A percentile compares a stretch with the other conserved stretches of the same genome.
Evolutionary conservation across 345 rosid species (phyloP).

Genomic region (Odontarrhena argentea): DNA sequence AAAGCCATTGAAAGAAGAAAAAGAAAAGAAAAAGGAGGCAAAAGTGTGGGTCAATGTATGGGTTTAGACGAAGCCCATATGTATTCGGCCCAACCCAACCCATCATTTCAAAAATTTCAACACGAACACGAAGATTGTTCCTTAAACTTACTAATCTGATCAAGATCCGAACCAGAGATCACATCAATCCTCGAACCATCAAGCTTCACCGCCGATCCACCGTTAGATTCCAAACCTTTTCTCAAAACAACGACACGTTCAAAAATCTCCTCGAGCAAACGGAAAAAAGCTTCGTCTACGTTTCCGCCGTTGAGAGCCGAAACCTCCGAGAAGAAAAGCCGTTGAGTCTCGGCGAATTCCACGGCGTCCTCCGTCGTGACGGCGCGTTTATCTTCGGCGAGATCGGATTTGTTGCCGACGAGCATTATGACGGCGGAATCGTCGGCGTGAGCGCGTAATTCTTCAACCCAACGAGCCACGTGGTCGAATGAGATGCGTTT

Average conservation of each 20-base stretch:
- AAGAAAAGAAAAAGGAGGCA: background rate
- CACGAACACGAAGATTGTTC: constrained; percentile 62
- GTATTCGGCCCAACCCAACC: constrained; percentile 3
- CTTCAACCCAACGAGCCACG: constrained; percentile 75
- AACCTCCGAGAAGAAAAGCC: constrained; percentile 75
- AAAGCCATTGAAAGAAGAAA: too few relatives aligned
- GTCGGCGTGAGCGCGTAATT: constrained; percentile 80
- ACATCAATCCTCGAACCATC: constrained; percentile 70
- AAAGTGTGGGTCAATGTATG: background rate
- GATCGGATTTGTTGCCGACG: constrained; percentile 83
- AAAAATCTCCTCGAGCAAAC: constrained; percentile 63
- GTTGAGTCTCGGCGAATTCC: constrained; percentile 78
- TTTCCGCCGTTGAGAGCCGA: constrained; percentile 81
- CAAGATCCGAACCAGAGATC: constrained; percentile 59
- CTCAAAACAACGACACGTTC: constrained; percentile 48
- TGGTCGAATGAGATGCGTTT: constrained; percentile 67
- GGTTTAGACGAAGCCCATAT: background rate
- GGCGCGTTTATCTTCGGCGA: constrained; percentile 56
- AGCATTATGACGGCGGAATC: constrained; percentile 69
- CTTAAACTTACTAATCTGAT: constrained; percentile 53
- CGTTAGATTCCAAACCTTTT: constrained; percentile 51
- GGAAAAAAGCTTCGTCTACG: constrained; percentile 70
- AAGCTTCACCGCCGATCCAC: constrained; percentile 34
- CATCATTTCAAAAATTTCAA: constrained; percentile 35
- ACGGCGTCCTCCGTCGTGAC: constrained; percentile 73